Conservation (phyloP, 1,284 basidiomycete genomes). For the Malassezia yamatoensis region DNA sequence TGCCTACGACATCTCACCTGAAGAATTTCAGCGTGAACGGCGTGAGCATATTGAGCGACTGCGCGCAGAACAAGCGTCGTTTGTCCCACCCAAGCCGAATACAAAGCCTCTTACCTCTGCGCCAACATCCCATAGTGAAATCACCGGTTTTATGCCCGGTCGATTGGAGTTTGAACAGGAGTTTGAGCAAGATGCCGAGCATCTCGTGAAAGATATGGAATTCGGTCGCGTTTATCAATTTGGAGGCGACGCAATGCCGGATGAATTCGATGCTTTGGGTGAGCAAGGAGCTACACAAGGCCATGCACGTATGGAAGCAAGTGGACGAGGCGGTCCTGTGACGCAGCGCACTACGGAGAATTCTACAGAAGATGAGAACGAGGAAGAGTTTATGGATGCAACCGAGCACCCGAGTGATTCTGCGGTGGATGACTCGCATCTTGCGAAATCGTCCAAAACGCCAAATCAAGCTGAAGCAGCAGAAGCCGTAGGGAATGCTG, state of each 20-base stretch:
- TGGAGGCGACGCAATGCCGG: slow-evolving; percentile 59
- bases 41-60: slow-evolving; percentile 37
- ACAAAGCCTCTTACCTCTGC: slow-evolving; percentile 74
- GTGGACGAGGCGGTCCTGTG: slow-evolving; percentile 55
- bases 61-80: slow-evolving; percentile 34
- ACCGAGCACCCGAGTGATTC: background rate
- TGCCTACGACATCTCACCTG: slow-evolving; percentile 24
- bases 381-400: slow-evolving; percentile 16
- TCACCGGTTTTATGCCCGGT: slow-evolving; percentile 85
- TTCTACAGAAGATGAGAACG: background rate
- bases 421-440: slow-evolving; percentile 10
- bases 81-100: slow-evolving; percentile 27
- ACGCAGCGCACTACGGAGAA: slow-evolving; percentile 17
- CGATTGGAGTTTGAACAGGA: slow-evolving; percentile 96
- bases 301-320: slow-evolving; percentile 51
- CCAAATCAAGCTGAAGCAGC: slow-evolving; percentile 11
- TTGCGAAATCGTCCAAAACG: background rate
- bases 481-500: background rate
- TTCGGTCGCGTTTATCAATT: slow-evolving; percentile 77
- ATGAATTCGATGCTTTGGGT: slow-evolving; percentile 36
- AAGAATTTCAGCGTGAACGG: slow-evolving; percentile 42
- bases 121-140: slow-evolving; percentile 78
- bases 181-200: slow-evolving; percentile 80
- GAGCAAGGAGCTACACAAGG: slow-evolving; percentile 33
- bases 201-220: slow-evolving; percentile 88